Evolutionary conservation across 352 stramenopile species (phyloP).

Genomic region (Phytophthora tentaculata): DNA sequence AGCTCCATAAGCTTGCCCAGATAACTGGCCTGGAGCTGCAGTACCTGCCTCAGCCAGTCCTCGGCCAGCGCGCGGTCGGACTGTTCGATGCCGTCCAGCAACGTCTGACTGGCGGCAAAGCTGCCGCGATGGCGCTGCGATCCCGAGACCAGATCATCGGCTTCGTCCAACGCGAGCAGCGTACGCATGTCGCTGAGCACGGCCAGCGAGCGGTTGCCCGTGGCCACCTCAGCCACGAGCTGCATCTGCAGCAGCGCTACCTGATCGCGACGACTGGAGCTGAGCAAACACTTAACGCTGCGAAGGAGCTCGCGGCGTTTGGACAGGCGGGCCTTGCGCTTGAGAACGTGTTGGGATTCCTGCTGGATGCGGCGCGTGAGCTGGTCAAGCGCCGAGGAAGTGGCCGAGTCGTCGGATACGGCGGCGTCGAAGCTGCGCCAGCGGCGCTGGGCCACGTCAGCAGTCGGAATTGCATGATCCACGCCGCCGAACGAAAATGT

Average conservation of each 20-base stretch:
- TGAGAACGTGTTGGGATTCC: slow-evolving; percentile 49
- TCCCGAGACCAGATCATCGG: slow-evolving; percentile 24
- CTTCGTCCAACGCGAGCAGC: slow-evolving; percentile 50
- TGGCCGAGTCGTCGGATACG: slow-evolving; percentile 19
- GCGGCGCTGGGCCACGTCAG: slow-evolving; percentile 45
- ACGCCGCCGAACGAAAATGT: slow-evolving; percentile 55
- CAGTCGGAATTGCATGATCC: slow-evolving; percentile 28
- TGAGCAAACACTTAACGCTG: slow-evolving; percentile 53
- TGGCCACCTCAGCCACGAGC: slow-evolving; percentile 69
- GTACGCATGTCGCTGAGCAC: slow-evolving; percentile 59
- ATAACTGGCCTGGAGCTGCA: slow-evolving; percentile 65
- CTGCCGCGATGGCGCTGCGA: slow-evolving; percentile 28
- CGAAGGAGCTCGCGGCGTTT: slow-evolving; percentile 56
- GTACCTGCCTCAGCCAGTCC: slow-evolving; percentile 55
- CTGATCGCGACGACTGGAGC: slow-evolving; percentile 57
- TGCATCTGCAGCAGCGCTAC: slow-evolving; percentile 74
- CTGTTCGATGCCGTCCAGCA: slow-evolving; percentile 54
- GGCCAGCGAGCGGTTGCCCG: slow-evolving; percentile 65
- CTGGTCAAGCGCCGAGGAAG: slow-evolving; percentile 41
- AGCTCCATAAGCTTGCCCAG: slow-evolving; percentile 57
- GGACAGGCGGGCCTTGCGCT: slow-evolving; percentile 48
- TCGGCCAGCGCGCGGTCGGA: slow-evolving; percentile 68
- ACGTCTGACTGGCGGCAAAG: slow-evolving; percentile 45
- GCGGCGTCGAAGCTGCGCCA: slow-evolving; percentile 69
- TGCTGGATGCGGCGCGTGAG: slow-evolving; percentile 62